A percentile compares a stretch with the other conserved stretches of the same genome.
These are phyloP conservation scores for Ephemerocybe angulata DNA, from an alignment of 768 basidiomycete genomes.

Conservation along the genomic window DNA sequence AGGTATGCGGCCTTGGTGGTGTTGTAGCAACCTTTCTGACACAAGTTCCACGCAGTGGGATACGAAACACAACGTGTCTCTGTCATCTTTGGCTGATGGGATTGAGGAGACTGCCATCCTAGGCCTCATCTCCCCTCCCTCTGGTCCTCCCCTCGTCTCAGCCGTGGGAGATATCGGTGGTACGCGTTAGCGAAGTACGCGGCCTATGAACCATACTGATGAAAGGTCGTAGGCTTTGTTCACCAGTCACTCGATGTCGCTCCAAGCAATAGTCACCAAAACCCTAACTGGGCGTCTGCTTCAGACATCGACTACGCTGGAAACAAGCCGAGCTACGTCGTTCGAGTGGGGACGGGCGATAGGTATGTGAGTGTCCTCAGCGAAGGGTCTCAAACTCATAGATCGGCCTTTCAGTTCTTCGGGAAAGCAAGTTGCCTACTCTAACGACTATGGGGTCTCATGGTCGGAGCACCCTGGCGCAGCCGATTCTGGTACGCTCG, in stretches of 20 bases:
- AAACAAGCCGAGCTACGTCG: conserved; percentile 44
- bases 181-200: conserved; percentile 16
- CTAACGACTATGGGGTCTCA: conserved; percentile 48
- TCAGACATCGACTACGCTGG: conserved; percentile 55
- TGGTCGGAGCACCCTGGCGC: conserved; percentile 59
- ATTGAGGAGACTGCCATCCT: conserved; percentile 61
- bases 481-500: conserved; percentile 31
- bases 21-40: neutral
- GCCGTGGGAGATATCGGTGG: conserved; percentile 54
- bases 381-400: neutral
- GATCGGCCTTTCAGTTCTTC: conserved; percentile 25
- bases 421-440: conserved; percentile 56
- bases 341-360: conserved; percentile 50
- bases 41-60: conserved; percentile 46
- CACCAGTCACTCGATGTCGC: conserved; percentile 41
- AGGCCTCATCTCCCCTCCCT: conserved; percentile 57
- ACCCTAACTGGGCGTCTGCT: conserved; percentile 45
- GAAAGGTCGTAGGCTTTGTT: conserved; percentile 37
- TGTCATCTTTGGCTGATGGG: conserved; percentile 59
- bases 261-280: conserved; percentile 37
- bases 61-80: conserved; percentile 51
- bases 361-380: conserved; percentile 26
- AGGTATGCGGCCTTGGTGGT: conserved; percentile 21
- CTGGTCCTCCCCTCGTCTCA: conserved; percentile 54
- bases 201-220: neutral